Conservation (phyloP, 1,139 yeast genomes). For the Nakaseomyces nivariensis region DNA sequence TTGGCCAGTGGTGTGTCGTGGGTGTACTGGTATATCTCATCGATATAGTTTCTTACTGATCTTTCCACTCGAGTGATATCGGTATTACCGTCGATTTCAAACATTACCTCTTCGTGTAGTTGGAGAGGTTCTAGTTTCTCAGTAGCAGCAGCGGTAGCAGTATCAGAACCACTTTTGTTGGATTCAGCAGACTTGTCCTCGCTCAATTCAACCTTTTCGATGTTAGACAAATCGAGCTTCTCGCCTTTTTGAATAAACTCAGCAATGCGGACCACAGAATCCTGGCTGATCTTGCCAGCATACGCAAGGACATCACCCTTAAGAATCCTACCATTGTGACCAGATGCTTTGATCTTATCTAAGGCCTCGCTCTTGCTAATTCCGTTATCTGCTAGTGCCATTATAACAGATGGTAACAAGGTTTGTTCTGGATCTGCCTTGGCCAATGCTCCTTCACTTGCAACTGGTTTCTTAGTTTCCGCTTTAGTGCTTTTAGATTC, state of each 20-base stretch:
- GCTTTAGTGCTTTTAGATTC: too few relatives aligned
- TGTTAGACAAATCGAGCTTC: slow-evolving; percentile 68
- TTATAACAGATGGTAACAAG: slow-evolving; percentile 72
- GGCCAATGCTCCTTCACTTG: slow-evolving; percentile 6
- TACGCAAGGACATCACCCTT: slow-evolving; percentile 88
- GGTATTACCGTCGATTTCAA: slow-evolving; percentile 11
- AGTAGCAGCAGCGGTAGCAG: too few relatives aligned
- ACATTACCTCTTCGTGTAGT: neutral
- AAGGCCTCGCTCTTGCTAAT: slow-evolving; percentile 65
- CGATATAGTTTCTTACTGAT: slow-evolving; percentile 15
- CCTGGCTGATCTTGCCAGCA: slow-evolving; percentile 58
- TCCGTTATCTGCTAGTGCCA: slow-evolving; percentile 50
- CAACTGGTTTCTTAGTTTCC: slow-evolving; percentile 7
- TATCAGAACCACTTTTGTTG: too few relatives aligned
- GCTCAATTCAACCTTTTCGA: slow-evolving; percentile 35
- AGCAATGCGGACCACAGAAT: slow-evolving; percentile 44
- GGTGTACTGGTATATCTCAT: slow-evolving; percentile 17
- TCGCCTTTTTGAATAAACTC: slow-evolving; percentile 47
- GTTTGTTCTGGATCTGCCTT: slow-evolving; percentile 55
- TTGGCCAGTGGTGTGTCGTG: slow-evolving; percentile 16
- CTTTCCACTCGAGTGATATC: slow-evolving; percentile 12
- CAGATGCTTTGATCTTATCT: slow-evolving; percentile 66
- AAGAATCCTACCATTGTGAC: slow-evolving; percentile 77
- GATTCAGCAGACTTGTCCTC: neutral
- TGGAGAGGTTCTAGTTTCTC: neutral